Base-by-base conservation (phyloP, 2,329 filamentous ascomycete genomes). In the Conoideocrella luteorostrata region DNA sequence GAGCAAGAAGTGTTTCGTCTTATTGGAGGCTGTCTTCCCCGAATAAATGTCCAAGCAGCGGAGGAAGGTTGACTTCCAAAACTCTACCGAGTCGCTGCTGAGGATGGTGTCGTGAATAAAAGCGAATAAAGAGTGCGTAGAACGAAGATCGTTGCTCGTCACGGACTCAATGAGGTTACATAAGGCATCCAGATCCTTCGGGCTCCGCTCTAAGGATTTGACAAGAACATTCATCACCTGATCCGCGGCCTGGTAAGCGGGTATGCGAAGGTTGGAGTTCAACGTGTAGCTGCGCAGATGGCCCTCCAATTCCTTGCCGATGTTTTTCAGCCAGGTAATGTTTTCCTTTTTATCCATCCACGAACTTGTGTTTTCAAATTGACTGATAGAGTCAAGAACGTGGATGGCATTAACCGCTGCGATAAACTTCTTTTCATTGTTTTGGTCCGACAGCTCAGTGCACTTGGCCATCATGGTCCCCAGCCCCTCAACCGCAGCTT, bases 1-100 rank as follows among this genome's bases (percentile, higher is more conserved):
- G 59, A 98, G 82, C 28, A 94, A 72, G 62, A 95, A 99, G 41
- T 89, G 86, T 64, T 98, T 98, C 35, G 88, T 87, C 68, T 86
- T 90, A 64, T 96, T 93, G 1, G 86, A 82, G 11, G 84, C 86
- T 36, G 73, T 78, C 57, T 84, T 88, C 39, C 82, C 79, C 6
- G 86, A 83, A 61, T 96, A 98, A 1, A 89, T 72, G 45, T 97
- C 90, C 37, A 98, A 77, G 57, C 89, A 95, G 43, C 87, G 84
- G 56, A 91, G 78, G 33, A 97, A 77, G 2, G 94, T 76, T 4
- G 80, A 78, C 54, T 84, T 88, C 75, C 89, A 90, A 58, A 90
- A 93, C 13, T 94, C 88, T 20, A 93, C 78, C 1, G 88, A 90
- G 23, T 89, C 79, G 59, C 78, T 94, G 53, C 78, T 85, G 50